These are phyloP conservation scores for Zizania palustris DNA, from an alignment of 202 grass and related monocot genomes.

Conservation along the genomic window DNA sequence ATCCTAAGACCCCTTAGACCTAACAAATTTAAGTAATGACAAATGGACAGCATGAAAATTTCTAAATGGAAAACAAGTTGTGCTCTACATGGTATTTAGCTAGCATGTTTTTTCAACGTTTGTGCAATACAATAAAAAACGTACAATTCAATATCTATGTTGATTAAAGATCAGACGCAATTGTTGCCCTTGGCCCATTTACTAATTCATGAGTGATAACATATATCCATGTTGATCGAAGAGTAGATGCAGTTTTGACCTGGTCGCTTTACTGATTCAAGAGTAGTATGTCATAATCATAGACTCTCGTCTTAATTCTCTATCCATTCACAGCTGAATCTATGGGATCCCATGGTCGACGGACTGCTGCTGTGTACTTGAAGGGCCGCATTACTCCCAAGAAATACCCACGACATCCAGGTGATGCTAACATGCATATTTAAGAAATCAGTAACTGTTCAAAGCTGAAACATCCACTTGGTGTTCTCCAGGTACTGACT, in stretches of 20 bases:
- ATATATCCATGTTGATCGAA: not conserved
- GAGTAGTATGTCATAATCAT: not conserved
- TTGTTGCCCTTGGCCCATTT: not conserved
- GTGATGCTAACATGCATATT: slow-evolving; percentile 52
- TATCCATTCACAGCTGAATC: slow-evolving; percentile 65
- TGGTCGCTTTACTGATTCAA: not conserved
- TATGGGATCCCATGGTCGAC: slow-evolving; percentile 70
- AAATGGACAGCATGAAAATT: not conserved
- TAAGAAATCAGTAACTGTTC: not conserved
- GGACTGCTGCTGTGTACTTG: slow-evolving; percentile 67
- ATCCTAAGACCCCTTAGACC: too few species aligned
- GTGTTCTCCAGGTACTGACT: slow-evolving; percentile 59
- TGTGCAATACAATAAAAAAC: not conserved
- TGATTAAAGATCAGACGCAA: not conserved
- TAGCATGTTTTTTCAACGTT: not conserved
- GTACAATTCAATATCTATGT: not conserved
- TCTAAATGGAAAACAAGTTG: too few species aligned
- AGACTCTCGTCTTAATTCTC: not conserved
- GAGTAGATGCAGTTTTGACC: not conserved
- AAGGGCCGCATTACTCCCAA: slow-evolving; percentile 66
- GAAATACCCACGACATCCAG: slow-evolving; percentile 77
- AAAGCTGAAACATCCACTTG: slow-evolving; percentile 2
- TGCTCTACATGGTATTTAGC: not conserved
- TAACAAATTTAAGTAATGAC: not conserved
- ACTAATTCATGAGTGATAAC: not conserved